Evolutionary conservation across 2,329 filamentous ascomycete genomes (phyloP), one percentile per base, ranked within the genome.

Genomic region (Stemphylium lycopersici): DNA sequence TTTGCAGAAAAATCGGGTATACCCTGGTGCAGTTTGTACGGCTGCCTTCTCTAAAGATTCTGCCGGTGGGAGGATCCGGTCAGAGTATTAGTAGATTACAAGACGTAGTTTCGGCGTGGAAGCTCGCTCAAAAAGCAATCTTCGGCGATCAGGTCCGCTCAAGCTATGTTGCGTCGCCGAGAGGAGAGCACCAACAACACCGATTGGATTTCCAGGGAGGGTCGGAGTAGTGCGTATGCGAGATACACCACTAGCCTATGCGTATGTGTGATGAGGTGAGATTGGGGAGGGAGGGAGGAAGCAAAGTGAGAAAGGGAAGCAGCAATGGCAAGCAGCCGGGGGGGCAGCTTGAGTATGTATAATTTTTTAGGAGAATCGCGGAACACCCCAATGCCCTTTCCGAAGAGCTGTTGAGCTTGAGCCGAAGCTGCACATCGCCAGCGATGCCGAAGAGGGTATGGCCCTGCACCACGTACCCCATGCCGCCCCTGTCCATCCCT

Each of bases 381-480:
- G 62, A 65, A 53, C 50, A 58, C 58, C 67, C 69, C 70, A 70
- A 66, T 39, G 69, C 69, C 63, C 56, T 63, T 65, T 65, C 69
- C 63, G 47, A 55, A 69, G 65, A 66, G 61, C 63, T 72, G 70
- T 73, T 72, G 71, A 72, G 70, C 69, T 64, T 67, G 68, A 62
- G 61, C 69, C 70, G 55, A 37, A 43, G 59, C 48, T 50, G 32
- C 59, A 43, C 63, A 66, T 67, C 63, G 29, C 63, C 66, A 62
- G 65, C 67, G 60, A 67, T 69, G 63, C 68, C 69, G 57, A 67
- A 65, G 45, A 46, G 16, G 62, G 66, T 55, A 66, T 63, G 61
- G 58, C 46, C 48, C 48, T 43, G 50, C 53, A 56, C 50, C 59
- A 55, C 55, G 49, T 50, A 48, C 50, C 55, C 56, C 57, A 61